Base-by-base conservation (phyloP, 306 rosid species). In the Betula pendula region DNA sequence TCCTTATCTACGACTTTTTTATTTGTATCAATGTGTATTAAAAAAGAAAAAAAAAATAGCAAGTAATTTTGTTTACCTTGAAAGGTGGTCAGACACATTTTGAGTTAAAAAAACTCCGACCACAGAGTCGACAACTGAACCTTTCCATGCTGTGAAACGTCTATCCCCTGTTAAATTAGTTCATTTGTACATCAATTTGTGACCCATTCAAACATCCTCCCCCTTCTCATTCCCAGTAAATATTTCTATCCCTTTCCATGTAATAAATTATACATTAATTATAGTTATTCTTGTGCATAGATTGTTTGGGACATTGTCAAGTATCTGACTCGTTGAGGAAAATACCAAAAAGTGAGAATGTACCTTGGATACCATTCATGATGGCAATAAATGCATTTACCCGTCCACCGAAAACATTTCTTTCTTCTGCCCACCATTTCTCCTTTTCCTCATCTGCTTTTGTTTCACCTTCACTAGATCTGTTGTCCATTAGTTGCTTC, bases 41-140 rank as follows among this genome's bases (percentile, higher is more conserved):
- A 3, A 35, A 35, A 35, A 3, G 12, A 68, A 20, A 0, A 44
- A 17, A 68, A 77, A 10, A 70, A 68, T 60, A 51, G 12, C 31
- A 13, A 10, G 8, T 6, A 25, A 42, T 27, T 17, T 4, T 19
- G 8, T 63, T 78, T 80, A 83, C 91, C 93, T 89, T 42, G 93
- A 89, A 13, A 89, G 84, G 80, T 78, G 81, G 74, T 89, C 89
- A 0, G 89, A 81, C 10, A 85, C 89, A 77, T 89, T 87, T 48
- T 89, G 89, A 8, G 93, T 89, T 35, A 89, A 69, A 60, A 85
- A 89, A 70, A 87, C 91, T 52, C 91, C 93, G 11, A 81, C 27
- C 2, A 85, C 75, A 0, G 93, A 89, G 82, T 89, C 93, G 47
- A 87, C 22, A 27, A 85, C 91, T 0, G 93, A 89, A 51, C 90